Evolutionary conservation across 768 basidiomycete genomes (phyloP), one percentile per base, ranked within the genome.

Genomic region (Rhodotorula taiwanensis): DNA sequence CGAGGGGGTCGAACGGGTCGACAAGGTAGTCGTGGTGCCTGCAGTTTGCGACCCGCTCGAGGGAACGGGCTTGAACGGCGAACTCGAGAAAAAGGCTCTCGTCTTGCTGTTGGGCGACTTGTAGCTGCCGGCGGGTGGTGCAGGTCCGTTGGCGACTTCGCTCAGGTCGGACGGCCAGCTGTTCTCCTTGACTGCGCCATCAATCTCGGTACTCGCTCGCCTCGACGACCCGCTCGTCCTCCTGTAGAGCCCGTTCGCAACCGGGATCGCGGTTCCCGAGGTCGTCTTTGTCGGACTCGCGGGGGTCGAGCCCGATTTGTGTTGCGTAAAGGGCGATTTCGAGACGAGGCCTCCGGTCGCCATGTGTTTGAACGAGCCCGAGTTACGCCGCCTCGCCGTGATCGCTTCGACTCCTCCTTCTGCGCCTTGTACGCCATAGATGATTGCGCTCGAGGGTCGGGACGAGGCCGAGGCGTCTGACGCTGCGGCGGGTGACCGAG

Each of bases 321-420:
- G 34, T 14, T 51, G 49, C 7, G 44, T 31, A 44, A 64, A 69
- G 2, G 63, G 63, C 48, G 63, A 65, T 48, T 65, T 65, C 52
- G 49, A 52, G 25, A 69, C 67, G 60, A 69, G 60, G 4, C 48
- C 48, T 20, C 63, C 63, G 13, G 53, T 55, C 39, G 53, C 47
- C 60, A 69, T 62, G 44, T 61, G 60, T 50, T 69, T 69, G 67
- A 69, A 69, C 33, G 60, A 62, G 48, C 52, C 52, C 5, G 56
- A 59, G 49, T 65, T 60, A 18, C 67, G 55, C 23, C 67, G 23
- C 1, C 67, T 45, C 2, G 56, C 54, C 0, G 49, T 56, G 41
- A 69, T 65, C 18, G 60, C 63, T 20, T 60, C 56, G 16, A 58
- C 60, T 42, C 67, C 67, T 7, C 63, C 67, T 11, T 69, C 67